Evolutionary conservation across 1,284 basidiomycete genomes (phyloP).

Genomic region (Ceratobasidium sp.): DNA sequence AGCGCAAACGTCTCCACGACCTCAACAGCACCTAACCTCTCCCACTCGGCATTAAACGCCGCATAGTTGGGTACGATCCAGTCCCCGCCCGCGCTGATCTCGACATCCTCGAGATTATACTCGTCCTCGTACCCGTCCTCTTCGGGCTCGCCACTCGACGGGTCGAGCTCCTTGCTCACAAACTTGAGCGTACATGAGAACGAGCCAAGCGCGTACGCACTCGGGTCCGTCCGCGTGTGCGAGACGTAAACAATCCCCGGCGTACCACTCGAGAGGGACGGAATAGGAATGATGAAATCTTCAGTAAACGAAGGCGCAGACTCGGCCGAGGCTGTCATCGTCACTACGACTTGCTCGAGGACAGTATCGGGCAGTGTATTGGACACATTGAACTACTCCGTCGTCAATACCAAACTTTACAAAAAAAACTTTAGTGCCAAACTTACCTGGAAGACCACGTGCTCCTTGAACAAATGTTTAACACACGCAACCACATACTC

Average conservation of each 20-base stretch:
- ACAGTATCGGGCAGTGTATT: conserved; percentile 99
- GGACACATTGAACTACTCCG: conserved; percentile 90
- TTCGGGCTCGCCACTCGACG: conserved; percentile 95
- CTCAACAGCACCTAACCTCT: conserved; percentile 81
- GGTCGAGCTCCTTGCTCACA: conserved; percentile 97
- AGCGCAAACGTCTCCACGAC: conserved; percentile 94
- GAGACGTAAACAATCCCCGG: conserved; percentile 94
- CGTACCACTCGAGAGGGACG: conserved; percentile 74
- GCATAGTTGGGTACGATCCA: conserved; percentile 95
- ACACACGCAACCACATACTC: conserved; percentile 98
- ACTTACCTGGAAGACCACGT: conserved; percentile 94
- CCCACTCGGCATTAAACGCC: conserved; percentile 96
- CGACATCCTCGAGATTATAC: conserved; percentile 97
- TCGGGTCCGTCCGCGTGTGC: conserved; percentile 86
- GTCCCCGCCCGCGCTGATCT: conserved; percentile 90
- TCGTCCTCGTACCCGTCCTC: conserved; percentile 99
- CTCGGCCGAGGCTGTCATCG: conserved; percentile 87
- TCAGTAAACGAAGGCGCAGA: conserved; percentile 77
- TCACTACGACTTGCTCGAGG: conserved; percentile 94
- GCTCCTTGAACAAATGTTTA: conserved; percentile 97
- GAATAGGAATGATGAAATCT: conserved; percentile 94
- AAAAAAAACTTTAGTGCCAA: background rate
- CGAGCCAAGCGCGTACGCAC: conserved; percentile 84
- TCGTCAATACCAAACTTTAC: background rate
- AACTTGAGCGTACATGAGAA: conserved; percentile 97